Percentiles rank a stretch among this genome's conserved stretches.
Conservation (phyloP, 768 basidiomycete species). For the Phlebiopsis gigantea region DNA sequence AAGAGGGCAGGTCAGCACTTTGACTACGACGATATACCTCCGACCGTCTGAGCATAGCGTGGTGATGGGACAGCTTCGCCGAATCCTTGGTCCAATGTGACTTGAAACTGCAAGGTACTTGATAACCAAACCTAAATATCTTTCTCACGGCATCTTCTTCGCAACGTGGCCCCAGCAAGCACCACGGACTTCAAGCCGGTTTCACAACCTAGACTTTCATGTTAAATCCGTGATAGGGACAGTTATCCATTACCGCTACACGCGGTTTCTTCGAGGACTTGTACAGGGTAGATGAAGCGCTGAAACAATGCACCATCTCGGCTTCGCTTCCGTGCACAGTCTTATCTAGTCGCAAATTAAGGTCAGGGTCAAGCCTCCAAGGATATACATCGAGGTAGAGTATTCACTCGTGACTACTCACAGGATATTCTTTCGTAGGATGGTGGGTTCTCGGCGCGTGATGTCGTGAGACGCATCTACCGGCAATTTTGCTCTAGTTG, state of each 20-base stretch:
- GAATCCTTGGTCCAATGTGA: not conserved
- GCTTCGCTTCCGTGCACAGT: not conserved
- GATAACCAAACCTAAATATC: not conserved
- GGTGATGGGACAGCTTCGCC: not conserved
- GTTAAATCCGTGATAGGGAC: not conserved
- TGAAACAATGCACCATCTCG: not conserved
- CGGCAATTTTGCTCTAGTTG: conserved; percentile 48
- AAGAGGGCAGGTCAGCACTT: not conserved
- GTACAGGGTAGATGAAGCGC: not conserved
- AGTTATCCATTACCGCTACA: not conserved
- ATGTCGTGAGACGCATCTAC: not conserved
- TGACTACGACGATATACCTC: not conserved
- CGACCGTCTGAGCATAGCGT: not conserved
- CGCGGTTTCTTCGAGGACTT: not conserved
- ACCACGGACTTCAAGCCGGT: too few relatives aligned
- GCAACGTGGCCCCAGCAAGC: not conserved
- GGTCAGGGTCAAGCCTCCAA: not conserved
- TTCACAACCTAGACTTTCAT: not conserved
- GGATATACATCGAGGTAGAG: not conserved
- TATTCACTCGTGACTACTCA: not conserved
- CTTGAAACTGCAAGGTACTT: not conserved
- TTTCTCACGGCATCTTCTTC: not conserved
- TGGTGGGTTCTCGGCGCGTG: too few relatives aligned
- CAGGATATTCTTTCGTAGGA: not conserved
- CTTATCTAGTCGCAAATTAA: not conserved